phyloP scores from a whole-genome alignment of 2,329 filamentous ascomycete species.

The Ascochyta fabae region DNA sequence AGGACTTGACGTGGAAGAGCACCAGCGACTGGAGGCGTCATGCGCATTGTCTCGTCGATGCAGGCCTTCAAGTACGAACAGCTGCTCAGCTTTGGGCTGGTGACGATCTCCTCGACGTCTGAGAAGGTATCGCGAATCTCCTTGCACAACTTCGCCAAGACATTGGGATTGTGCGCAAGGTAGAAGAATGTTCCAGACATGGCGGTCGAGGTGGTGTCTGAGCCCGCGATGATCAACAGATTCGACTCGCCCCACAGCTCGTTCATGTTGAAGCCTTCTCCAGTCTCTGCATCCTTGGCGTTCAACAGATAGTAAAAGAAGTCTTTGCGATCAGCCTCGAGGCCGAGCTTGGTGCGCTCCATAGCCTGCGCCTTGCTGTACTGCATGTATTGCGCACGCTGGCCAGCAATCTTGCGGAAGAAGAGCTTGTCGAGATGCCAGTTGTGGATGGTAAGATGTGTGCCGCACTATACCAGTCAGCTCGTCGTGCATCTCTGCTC shows the following conservation, averaged over 20 bases:
- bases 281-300: slow-evolving; percentile 56
- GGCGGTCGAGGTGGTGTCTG: slow-evolving; percentile 54
- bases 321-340: slow-evolving; percentile 53
- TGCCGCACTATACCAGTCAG: slow-evolving; percentile 46
- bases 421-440: slow-evolving; percentile 53
- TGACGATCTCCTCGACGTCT: slow-evolving; percentile 48
- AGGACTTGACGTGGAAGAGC: slow-evolving; percentile 49
- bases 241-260: slow-evolving; percentile 59
- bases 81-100: slow-evolving; percentile 40
- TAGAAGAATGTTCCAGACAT: slow-evolving; percentile 54
- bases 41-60: slow-evolving; percentile 51
- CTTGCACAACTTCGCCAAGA: slow-evolving; percentile 40
- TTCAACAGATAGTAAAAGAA: slow-evolving; percentile 58
- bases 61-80: slow-evolving; percentile 48
- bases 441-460: slow-evolving; percentile 53
- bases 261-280: slow-evolving; percentile 52
- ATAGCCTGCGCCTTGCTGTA: slow-evolving; percentile 53
- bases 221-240: slow-evolving; percentile 57
- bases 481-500: slow-evolving; percentile 23
- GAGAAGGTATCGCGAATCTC: slow-evolving; percentile 45
- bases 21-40: slow-evolving; percentile 50
- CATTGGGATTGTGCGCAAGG: slow-evolving; percentile 49
- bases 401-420: slow-evolving; percentile 53
- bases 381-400: slow-evolving; percentile 51
- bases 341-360: slow-evolving; percentile 51